Percentiles rank a stretch among this genome's conserved stretches.
Conservation (phyloP, 129 eudicot genomes). For the Saposhnikovia divaricata region DNA sequence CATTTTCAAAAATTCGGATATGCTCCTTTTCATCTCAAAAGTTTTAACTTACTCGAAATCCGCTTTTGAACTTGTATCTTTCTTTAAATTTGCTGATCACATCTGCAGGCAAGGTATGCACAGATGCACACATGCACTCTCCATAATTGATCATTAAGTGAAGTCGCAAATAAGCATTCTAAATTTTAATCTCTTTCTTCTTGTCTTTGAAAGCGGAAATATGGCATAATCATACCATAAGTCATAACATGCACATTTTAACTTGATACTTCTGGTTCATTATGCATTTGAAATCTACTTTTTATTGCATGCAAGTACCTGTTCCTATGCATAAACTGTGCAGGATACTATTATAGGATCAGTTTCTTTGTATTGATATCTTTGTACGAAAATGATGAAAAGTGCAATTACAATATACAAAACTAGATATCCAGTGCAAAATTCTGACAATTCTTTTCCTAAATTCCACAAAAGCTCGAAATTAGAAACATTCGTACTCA, state of each 20-base stretch:
- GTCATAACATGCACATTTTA: not conserved
- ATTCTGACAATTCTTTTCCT: constrained; percentile 3
- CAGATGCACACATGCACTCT: not conserved
- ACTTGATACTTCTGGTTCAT: not conserved
- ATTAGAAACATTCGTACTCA: not conserved
- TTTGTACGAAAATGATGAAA: not conserved
- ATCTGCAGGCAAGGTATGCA: constrained; percentile 1
- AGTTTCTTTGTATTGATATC: not conserved
- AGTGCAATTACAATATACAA: not conserved
- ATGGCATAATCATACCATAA: not conserved
- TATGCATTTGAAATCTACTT: not conserved
- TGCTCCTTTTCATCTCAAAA: not conserved
- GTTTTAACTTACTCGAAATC: not conserved
- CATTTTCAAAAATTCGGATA: not conserved
- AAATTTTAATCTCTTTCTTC: too few relatives aligned
- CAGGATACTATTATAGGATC: not conserved
- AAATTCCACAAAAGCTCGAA: constrained; percentile 15
- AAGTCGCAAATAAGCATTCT: not conserved
- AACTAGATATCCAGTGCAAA: not conserved
- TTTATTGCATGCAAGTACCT: not conserved
- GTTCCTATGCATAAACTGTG: not conserved
- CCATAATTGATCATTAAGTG: not conserved
- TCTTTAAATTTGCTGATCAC: not conserved
- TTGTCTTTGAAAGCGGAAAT: not conserved
- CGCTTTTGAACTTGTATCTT: not conserved